These are phyloP conservation scores for Aspergillus funiculosus DNA, from an alignment of 495 filamentous ascomycete species.

Conservation along the genomic window DNA sequence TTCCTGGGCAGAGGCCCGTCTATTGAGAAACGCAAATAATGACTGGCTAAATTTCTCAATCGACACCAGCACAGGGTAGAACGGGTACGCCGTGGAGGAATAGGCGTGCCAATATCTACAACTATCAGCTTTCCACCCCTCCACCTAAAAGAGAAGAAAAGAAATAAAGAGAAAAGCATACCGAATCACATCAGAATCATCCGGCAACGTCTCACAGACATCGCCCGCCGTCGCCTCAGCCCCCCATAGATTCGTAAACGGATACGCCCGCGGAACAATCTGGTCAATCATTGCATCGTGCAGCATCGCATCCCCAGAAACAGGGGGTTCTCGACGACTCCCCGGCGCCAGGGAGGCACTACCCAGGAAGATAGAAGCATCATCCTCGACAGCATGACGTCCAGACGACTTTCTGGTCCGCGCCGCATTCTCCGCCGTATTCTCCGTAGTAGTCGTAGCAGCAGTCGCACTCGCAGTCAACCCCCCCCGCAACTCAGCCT, in stretches of 20 bases:
- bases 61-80: slow-evolving; percentile 22
- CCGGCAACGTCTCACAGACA: slow-evolving; percentile 24
- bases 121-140: too few relatives aligned
- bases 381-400: slow-evolving; percentile 21
- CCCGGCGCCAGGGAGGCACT: slow-evolving; percentile 18
- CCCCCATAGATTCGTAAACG: slow-evolving; percentile 25
- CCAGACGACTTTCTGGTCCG: slow-evolving; percentile 20
- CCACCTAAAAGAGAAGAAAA: neutral
- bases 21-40: slow-evolving; percentile 22
- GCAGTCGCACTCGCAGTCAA: neutral
- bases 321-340: slow-evolving; percentile 15
- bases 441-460: neutral
- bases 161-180: slow-evolving; percentile 4
- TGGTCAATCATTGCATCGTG: slow-evolving; percentile 18
- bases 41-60: slow-evolving; percentile 16
- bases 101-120: slow-evolving; percentile 25
- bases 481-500: slow-evolving; percentile 14
- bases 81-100: slow-evolving; percentile 18
- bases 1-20: slow-evolving; percentile 2
- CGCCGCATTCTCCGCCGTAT: too few relatives aligned
- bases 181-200: slow-evolving; percentile 25
- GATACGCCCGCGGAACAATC: slow-evolving; percentile 22
- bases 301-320: slow-evolving; percentile 9
- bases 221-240: slow-evolving; percentile 14
- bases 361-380: slow-evolving; percentile 23